Evolutionary conservation across 139 green algal genomes (phyloP), one percentile per base, ranked within the genome.

Genomic region (Haematococcus sp.): DNA sequence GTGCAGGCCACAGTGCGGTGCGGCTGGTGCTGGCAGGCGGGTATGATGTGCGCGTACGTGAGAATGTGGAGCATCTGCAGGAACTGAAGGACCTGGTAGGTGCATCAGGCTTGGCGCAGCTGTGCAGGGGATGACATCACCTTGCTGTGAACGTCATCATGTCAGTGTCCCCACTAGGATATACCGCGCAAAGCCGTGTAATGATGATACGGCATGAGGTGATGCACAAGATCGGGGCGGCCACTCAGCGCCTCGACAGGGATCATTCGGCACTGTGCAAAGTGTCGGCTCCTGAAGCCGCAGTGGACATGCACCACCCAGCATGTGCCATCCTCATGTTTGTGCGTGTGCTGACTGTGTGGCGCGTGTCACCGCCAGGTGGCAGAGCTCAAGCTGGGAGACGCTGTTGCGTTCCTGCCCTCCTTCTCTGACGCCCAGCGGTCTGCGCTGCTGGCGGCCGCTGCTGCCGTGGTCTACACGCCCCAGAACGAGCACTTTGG

Each of bases 401-500:
- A 89, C 0, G 22, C 55, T 20, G 92, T 98, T 46, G 33, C 59
- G 20, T 96, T 98, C 67, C 35, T 98, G 59, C 86, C 88, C 0
- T 96, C 88, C 30, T 97, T 98, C 76, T 95, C 83, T 2, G 85
- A 95, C 74, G 78, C 75, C 25, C 86, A 97, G 74, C 86, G 89
- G 55, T 58, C 46, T 35, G 75, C 78, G 25, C 84, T 98, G 76
- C 80, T 98, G 49, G 76, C 82, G 0, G 75, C 81, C 0, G 88
- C 76, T 66, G 43, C 89, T 97, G 34, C 40, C 97, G 28, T 99
- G 97, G 87, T 81, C 3, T 81, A 81, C 59, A 99, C 95, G 0
- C 93, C 92, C 0, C 69, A 90, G 73, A 73, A 93, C 59, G 95
- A 99, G 83, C 95, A 99, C 87, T 99, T 99, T 87, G 95, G 95